phyloP scores from a whole-genome alignment of 805 yeast genomes.

The Saccharomyces paradoxus region DNA sequence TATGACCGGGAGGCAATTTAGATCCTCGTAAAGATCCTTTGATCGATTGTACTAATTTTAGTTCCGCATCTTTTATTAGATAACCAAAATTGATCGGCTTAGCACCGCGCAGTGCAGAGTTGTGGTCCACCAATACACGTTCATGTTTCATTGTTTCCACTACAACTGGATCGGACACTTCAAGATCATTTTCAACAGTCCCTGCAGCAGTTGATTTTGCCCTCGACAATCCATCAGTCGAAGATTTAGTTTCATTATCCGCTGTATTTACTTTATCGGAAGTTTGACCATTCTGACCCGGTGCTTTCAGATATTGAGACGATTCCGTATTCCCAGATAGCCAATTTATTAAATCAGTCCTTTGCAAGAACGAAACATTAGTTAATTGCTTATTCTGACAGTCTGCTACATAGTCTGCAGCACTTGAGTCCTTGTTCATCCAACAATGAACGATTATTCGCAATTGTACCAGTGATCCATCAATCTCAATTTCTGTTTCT shows the following conservation, averaged over 20 bases:
- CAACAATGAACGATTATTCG: conserved; percentile 69
- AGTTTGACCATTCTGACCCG: conserved; percentile 21
- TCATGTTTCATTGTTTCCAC: conserved; percentile 32
- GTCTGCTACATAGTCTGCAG: conserved; percentile 72
- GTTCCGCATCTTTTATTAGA: conserved; percentile 58
- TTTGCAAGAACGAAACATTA: conserved; percentile 73
- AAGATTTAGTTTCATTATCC: not conserved
- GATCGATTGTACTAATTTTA: conserved; percentile 45
- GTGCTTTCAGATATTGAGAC: conserved; percentile 43
- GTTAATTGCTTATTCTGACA: conserved; percentile 58
- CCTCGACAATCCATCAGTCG: not conserved
- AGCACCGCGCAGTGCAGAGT: conserved; percentile 54
- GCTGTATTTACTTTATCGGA: not conserved
- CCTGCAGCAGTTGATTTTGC: not conserved
- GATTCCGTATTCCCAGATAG: conserved; percentile 58
- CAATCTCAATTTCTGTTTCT: conserved; percentile 48
- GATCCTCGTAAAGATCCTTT: conserved; percentile 31
- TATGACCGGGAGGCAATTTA: conserved; percentile 18
- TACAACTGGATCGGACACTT: conserved; percentile 25
- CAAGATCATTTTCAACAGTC: not conserved
- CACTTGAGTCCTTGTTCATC: conserved; percentile 61
- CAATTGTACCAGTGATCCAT: conserved; percentile 41
- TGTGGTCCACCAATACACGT: conserved; percentile 47
- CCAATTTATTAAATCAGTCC: conserved; percentile 79
- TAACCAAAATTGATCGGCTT: conserved; percentile 61